Percentiles rank a stretch among this genome's conserved stretches.
Conservation (phyloP, 1,284 basidiomycete species). For the Microbotryum scabiosae region DNA sequence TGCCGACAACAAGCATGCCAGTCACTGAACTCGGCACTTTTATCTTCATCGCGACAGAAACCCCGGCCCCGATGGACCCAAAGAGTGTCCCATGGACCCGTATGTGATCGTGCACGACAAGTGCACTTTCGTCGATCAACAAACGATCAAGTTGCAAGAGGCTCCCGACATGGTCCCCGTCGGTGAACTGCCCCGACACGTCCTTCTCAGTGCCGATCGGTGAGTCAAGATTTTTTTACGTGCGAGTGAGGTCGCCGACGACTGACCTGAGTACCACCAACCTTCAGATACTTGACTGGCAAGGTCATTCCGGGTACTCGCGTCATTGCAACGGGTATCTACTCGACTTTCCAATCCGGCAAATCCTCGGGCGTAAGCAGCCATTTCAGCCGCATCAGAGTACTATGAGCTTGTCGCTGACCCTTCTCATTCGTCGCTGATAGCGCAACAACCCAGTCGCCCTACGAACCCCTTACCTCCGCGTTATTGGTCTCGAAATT, state of each 20-base stretch:
- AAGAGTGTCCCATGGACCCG: constrained; percentile 91
- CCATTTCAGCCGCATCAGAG: not conserved
- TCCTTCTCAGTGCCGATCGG: constrained; percentile 84
- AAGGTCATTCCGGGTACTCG: constrained; percentile 90
- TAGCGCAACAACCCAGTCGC: constrained; percentile 58
- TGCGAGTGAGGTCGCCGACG: not conserved
- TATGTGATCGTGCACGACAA: constrained; percentile 94
- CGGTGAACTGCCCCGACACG: constrained; percentile 92
- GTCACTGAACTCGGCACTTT: constrained; percentile 32
- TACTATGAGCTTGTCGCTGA: no score
- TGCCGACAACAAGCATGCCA: not conserved
- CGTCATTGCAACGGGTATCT: constrained; percentile 91
- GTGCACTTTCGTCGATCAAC: constrained; percentile 90
- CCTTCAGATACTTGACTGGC: constrained; percentile 60
- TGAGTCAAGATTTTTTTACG: constrained; percentile 16
- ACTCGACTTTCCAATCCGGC: constrained; percentile 83
- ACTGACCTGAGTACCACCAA: not conserved
- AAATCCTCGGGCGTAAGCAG: constrained; percentile 52
- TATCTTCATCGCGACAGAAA: constrained; percentile 30
- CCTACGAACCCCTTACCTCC: constrained; percentile 87
- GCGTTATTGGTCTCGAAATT: constrained; percentile 86
- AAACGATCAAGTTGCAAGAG: constrained; percentile 94
- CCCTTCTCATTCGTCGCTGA: not conserved
- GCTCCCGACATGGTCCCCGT: constrained; percentile 99
- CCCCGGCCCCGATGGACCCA: constrained; percentile 55